Percentiles rank a stretch among this genome's conserved stretches.
Evolutionary conservation across 2,329 filamentous ascomycete genomes (phyloP).

Genomic region (Falciphora oryzae): DNA sequence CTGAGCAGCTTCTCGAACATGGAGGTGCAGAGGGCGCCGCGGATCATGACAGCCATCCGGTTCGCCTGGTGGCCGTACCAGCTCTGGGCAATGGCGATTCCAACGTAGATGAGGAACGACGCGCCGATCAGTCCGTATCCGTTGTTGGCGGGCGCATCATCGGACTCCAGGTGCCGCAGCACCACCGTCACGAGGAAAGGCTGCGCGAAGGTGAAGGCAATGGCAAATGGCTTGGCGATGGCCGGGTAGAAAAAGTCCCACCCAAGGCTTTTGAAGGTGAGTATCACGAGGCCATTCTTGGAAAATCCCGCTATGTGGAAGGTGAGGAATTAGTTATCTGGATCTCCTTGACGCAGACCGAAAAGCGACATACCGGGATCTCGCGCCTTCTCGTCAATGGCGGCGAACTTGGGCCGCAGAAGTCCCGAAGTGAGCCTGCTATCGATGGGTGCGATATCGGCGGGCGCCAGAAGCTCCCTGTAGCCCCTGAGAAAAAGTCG

Average conservation of each 20-base stretch:
- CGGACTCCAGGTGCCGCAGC: constrained; percentile 25
- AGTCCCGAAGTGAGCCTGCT: constrained; percentile 13
- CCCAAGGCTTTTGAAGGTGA: constrained; percentile 16
- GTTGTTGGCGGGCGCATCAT: constrained; percentile 16
- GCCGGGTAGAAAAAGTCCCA: constrained; percentile 21
- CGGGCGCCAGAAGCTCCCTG: constrained; percentile 23
- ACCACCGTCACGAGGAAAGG: constrained; percentile 26
- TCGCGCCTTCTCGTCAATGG: neutral
- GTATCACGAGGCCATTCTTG: constrained; percentile 13
- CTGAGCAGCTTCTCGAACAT: constrained; percentile 26
- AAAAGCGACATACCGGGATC: neutral
- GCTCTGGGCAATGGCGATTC: constrained; percentile 32
- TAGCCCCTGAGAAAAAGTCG: constrained; percentile 30
- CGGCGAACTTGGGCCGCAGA: constrained; percentile 16
- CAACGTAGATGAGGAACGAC: constrained; percentile 31
- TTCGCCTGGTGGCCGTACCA: constrained; percentile 34
- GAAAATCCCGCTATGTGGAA: constrained; percentile 2
- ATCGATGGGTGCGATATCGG: constrained; percentile 30
- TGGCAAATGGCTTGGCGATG: constrained; percentile 21
- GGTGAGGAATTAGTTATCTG: constrained; percentile 9
- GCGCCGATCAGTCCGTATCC: constrained; percentile 39
- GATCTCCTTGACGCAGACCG: neutral
- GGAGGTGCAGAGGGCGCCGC: constrained; percentile 24
- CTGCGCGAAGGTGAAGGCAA: constrained; percentile 27
- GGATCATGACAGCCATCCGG: constrained; percentile 24